These are phyloP conservation scores for Solanum microdontum DNA, from an alignment of 257 asterid species.

Conservation along the genomic window DNA sequence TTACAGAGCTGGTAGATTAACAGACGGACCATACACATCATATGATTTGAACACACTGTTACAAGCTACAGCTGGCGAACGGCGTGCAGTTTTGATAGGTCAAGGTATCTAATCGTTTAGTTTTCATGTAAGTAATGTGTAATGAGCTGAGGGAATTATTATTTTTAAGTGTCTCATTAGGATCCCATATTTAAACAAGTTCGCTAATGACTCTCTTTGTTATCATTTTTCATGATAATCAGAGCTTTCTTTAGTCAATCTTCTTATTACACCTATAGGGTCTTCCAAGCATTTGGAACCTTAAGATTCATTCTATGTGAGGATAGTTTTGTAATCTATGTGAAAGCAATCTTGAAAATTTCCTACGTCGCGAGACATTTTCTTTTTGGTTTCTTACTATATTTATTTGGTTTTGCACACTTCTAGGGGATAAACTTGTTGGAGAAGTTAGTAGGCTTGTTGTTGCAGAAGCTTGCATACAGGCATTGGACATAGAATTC, in stretches of 20 bases:
- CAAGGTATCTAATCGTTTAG: slow-evolving; percentile 46
- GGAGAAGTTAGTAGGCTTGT: slow-evolving; percentile 95
- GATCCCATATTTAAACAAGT: background rate
- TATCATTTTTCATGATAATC: background rate
- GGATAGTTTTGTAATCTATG: background rate
- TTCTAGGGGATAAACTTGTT: slow-evolving; percentile 77
- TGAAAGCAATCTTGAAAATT: background rate
- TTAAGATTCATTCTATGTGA: background rate
- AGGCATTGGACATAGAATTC: slow-evolving; percentile 68
- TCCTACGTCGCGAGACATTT: background rate
- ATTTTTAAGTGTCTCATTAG: background rate
- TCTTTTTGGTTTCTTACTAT: background rate
- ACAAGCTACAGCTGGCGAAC: slow-evolving; percentile 97
- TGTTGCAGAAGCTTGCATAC: slow-evolving; percentile 94
- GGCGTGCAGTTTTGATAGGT: slow-evolving; percentile 79
- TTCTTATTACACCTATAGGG: background rate
- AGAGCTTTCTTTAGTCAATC: background rate
- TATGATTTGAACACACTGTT: slow-evolving; percentile 86
- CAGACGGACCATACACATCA: slow-evolving; percentile 96
- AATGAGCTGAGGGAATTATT: background rate
- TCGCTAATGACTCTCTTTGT: background rate
- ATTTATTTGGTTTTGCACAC: background rate
- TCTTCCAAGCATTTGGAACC: background rate
- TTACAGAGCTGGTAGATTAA: slow-evolving; percentile 76
- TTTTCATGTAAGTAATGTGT: background rate